Conservation (phyloP, 176 grass and related monocot genomes). For the Eragrostis nindensis region DNA sequence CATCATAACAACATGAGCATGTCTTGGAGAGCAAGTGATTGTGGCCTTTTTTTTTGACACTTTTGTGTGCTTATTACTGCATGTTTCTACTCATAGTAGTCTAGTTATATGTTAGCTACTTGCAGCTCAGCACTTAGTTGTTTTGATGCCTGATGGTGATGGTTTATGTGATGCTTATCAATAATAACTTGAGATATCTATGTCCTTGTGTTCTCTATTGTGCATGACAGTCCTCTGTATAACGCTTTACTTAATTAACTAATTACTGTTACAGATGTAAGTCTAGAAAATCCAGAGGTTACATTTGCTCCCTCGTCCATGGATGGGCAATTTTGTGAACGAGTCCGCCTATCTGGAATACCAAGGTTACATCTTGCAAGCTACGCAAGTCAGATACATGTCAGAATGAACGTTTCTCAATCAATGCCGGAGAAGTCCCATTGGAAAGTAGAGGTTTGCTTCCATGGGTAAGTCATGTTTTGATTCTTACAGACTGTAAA, state of each 20-base stretch:
- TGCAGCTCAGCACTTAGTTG: background rate
- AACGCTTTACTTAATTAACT: background rate
- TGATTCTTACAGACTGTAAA: constrained; percentile 3
- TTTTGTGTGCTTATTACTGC: background rate
- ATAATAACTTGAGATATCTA: background rate
- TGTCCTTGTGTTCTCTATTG: background rate
- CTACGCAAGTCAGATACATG: constrained; percentile 61
- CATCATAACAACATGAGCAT: background rate
- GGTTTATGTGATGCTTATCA: background rate
- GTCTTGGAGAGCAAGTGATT: background rate
- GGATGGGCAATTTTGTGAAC: constrained; percentile 68
- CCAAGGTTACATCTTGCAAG: constrained; percentile 68
- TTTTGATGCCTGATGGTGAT: background rate
- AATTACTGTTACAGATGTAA: constrained; percentile 58
- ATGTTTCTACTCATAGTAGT: background rate
- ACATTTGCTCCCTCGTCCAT: constrained; percentile 51
- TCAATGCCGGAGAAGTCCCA: constrained; percentile 67
- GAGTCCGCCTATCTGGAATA: constrained; percentile 60
- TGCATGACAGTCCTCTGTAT: background rate
- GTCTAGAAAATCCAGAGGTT: constrained; percentile 59
- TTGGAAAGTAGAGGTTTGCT: constrained; percentile 80
- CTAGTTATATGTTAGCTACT: background rate
- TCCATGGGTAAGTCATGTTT: constrained; percentile 71
- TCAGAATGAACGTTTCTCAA: constrained; percentile 69
- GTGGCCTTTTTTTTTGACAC: background rate